A percentile compares a stretch with the other conserved stretches of the same genome.
phyloP scores from a whole-genome alignment of 495 filamentous ascomycete genomes.

The Hypomontagnella monticulosa region DNA sequence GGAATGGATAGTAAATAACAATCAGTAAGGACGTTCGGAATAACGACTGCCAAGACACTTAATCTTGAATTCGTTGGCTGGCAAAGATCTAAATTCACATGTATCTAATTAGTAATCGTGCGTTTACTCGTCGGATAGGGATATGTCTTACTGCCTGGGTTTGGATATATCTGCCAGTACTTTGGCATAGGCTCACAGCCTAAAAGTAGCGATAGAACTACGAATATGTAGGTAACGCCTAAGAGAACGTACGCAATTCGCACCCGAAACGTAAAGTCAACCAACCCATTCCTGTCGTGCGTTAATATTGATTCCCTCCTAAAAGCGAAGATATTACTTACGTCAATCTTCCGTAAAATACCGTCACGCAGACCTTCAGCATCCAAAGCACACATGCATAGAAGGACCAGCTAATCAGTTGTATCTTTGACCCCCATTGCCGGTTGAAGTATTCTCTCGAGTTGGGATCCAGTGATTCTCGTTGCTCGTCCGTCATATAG shows the following conservation, averaged over 20 bases:
- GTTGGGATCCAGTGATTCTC: conserved; percentile 53
- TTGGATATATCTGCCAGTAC: conserved; percentile 67
- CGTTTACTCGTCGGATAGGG: not conserved
- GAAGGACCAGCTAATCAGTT: conserved; percentile 66
- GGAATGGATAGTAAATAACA: conserved; percentile 64
- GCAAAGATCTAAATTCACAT: conserved; percentile 23
- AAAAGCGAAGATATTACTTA: conserved; percentile 17
- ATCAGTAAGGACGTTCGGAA: conserved; percentile 61
- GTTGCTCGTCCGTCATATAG: conserved; percentile 64
- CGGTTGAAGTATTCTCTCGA: conserved; percentile 58
- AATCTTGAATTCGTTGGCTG: conserved; percentile 46
- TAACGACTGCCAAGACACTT: conserved; percentile 57
- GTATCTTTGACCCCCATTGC: conserved; percentile 24
- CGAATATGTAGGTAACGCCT: conserved; percentile 61
- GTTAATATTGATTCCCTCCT: not conserved
- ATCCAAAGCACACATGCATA: conserved; percentile 67
- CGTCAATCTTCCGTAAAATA: conserved; percentile 70
- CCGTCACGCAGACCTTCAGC: conserved; percentile 66
- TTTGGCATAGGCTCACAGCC: conserved; percentile 62
- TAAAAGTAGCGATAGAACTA: conserved; percentile 63
- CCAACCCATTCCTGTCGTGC: conserved; percentile 36
- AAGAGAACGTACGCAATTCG: conserved; percentile 63
- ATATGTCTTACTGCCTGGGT: conserved; percentile 60
- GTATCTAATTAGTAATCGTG: not conserved
- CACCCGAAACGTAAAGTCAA: conserved; percentile 61